Percentiles rank a stretch among this genome's conserved stretches.
Conservation (phyloP, 257 asterid species). For the Solanum appendiculatum region DNA sequence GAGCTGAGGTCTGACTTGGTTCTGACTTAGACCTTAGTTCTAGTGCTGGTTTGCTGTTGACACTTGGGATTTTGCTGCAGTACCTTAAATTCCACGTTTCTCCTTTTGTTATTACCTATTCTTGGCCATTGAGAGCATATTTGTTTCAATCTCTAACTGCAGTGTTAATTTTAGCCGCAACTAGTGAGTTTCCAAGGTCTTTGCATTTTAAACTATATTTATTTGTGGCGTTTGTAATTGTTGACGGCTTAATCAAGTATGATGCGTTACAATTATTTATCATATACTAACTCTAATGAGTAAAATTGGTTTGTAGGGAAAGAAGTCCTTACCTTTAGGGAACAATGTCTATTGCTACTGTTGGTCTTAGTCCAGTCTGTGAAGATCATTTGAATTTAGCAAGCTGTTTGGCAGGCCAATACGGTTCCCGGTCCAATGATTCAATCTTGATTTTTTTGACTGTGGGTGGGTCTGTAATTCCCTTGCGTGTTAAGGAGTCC, state of each 20-base stretch:
- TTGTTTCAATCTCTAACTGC: background rate
- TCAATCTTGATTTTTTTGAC: constrained; percentile 58
- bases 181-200: constrained; percentile 1
- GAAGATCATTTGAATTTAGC: constrained; percentile 54
- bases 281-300: background rate
- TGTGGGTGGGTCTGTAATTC: constrained; percentile 54
- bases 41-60: background rate
- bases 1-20: background rate
- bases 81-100: background rate
- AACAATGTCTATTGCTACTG: constrained; percentile 65
- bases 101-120: background rate
- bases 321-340: constrained; percentile 16
- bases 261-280: background rate
- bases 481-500: constrained; percentile 56
- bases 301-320: constrained; percentile 19
- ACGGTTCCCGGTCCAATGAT: constrained; percentile 29
- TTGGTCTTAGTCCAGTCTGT: constrained; percentile 57
- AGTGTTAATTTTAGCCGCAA: background rate
- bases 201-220: background rate
- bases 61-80: background rate
- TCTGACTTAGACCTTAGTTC: background rate
- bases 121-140: background rate
- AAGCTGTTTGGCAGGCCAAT: constrained; percentile 23
- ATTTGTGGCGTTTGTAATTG: background rate
- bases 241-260: background rate